Base-by-base conservation (phyloP, 495 filamentous ascomycete species). In the Annulohypoxylon bovei region DNA sequence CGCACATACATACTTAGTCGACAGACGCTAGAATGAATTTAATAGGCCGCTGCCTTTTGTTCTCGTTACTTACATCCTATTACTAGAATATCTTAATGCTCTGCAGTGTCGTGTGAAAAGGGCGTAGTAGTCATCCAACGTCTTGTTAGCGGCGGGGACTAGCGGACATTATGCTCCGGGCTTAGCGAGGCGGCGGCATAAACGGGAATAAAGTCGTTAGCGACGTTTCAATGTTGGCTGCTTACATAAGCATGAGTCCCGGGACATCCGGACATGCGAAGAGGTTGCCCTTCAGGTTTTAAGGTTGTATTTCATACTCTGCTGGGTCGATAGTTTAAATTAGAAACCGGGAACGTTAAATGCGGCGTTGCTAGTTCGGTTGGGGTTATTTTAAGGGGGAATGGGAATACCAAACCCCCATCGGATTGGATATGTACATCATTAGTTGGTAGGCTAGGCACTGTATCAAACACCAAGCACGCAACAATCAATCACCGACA, bases 1-100 rank as follows among this genome's bases (percentile, higher is more conserved):
- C 32, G 11, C n/a, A 68, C 32, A 35, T 33, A 58, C 37, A 44
- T 58, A 12, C 20, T 58, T 22, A 2, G 6, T 47, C 11, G 7
- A 33, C 56, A 32, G 23, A 46, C 12, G 16, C 39, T 47, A 46
- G 39, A 60, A 60, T 33, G 40, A 47, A 53, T 53, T 28, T 20
- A 53, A 32, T 50, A 50, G 23, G 23, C 11, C 9, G 4, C 11
- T 20, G n/a, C 28, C 27, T 20, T 50, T 33, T 53, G n/a, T 53
- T 53, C 27, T 53, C 16, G 14, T 32, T 8, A 44, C 8, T 20
- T 0, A 20, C 9, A 11, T 20, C 0, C 16, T 20, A 7, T 22
- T 30, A 28, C 20, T 2, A 4, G 9, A n/a, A n/a, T 30, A 6
- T 50, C 8, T 11, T 23, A 23, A 0, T 50, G 4, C 12, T 40